Percentiles rank a stretch among this genome's conserved stretches.
phyloP scores from a whole-genome alignment of 2,329 filamentous ascomycete species.

The Diaporthe citriasiana region DNA sequence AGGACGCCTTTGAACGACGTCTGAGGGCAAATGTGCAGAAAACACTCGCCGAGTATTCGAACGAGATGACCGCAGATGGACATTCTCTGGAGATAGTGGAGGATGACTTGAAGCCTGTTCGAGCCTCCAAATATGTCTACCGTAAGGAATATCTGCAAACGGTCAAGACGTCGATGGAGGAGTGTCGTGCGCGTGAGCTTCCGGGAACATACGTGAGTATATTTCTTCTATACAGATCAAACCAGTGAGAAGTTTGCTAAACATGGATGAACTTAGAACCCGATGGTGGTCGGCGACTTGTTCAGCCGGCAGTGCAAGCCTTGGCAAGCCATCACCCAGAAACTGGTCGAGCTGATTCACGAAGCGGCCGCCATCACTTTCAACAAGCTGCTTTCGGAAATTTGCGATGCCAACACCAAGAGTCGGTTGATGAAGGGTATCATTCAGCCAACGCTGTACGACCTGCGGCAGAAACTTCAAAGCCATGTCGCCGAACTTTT shows the following conservation, averaged over 20 bases:
- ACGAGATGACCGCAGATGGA: slow-evolving; percentile 46
- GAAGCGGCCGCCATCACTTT: slow-evolving; percentile 46
- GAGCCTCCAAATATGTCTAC: slow-evolving; percentile 31
- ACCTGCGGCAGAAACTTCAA: slow-evolving; percentile 44
- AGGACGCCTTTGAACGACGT: slow-evolving; percentile 47
- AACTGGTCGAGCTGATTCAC: slow-evolving; percentile 47
- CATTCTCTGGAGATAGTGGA: slow-evolving; percentile 48
- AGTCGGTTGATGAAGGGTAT: slow-evolving; percentile 45
- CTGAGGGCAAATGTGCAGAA: slow-evolving; percentile 47
- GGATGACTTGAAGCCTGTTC: slow-evolving; percentile 40
- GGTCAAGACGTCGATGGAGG: slow-evolving; percentile 45
- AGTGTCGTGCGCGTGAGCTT: slow-evolving; percentile 48
- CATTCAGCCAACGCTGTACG: slow-evolving; percentile 46
- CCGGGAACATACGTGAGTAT: slow-evolving; percentile 45
- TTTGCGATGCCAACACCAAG: slow-evolving; percentile 45
- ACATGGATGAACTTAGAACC: slow-evolving; percentile 39
- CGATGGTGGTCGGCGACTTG: slow-evolving; percentile 47
- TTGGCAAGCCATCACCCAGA: slow-evolving; percentile 47
- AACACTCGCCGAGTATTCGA: slow-evolving; percentile 45
- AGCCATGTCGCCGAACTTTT: slow-evolving; percentile 46
- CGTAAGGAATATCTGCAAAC: slow-evolving; percentile 42
- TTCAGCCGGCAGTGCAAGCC: slow-evolving; percentile 49
- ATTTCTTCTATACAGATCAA: not conserved
- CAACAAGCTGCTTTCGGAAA: slow-evolving; percentile 44
- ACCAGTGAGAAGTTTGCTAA: not conserved